Percentiles rank a stretch among this genome's conserved stretches.
These are phyloP conservation scores for Podaxis sp. DNA, from an alignment of 768 basidiomycete species.

Conservation along the genomic window DNA sequence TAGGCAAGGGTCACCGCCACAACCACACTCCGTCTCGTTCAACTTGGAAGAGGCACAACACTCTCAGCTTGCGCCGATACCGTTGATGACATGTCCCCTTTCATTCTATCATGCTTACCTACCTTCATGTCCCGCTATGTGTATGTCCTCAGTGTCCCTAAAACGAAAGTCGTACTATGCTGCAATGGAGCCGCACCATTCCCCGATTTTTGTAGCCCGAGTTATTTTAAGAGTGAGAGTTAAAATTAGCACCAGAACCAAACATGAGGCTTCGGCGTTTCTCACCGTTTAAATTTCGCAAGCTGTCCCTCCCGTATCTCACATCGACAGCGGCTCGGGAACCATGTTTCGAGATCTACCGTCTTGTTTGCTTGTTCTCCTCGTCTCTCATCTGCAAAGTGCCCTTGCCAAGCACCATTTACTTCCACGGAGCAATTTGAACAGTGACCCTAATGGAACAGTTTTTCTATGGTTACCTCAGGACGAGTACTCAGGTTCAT, in stretches of 20 bases:
- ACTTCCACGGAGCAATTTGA: slow-evolving; percentile 25
- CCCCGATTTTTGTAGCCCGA: not conserved
- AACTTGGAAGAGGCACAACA: slow-evolving; percentile 99
- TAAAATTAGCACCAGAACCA: not conserved
- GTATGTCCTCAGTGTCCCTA: not conserved
- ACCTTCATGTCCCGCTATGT: slow-evolving; percentile 21
- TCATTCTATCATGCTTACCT: slow-evolving; percentile 18
- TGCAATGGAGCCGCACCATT: not conserved
- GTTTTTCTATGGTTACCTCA: slow-evolving; percentile 62
- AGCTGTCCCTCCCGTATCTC: not conserved
- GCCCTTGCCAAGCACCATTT: not conserved
- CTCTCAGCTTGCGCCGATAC: slow-evolving; percentile 86
- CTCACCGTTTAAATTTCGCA: not conserved
- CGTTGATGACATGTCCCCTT: slow-evolving; percentile 47
- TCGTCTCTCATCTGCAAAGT: slow-evolving; percentile 4
- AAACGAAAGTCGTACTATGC: slow-evolving; percentile 2
- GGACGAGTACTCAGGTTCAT: slow-evolving; percentile 61
- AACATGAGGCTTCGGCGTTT: slow-evolving; percentile 1
- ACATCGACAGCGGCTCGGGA: not conserved
- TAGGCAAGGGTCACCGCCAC: slow-evolving; percentile 93
- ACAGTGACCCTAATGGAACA: slow-evolving; percentile 41
- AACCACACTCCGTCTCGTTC: slow-evolving; percentile 89
- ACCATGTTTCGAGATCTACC: slow-evolving; percentile 6
- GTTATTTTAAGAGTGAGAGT: not conserved
- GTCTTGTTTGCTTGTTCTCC: slow-evolving; percentile 4